These are phyloP conservation scores for Diaporthe nobilis DNA, from an alignment of 2,329 filamentous ascomycete species.

Conservation along the genomic window DNA sequence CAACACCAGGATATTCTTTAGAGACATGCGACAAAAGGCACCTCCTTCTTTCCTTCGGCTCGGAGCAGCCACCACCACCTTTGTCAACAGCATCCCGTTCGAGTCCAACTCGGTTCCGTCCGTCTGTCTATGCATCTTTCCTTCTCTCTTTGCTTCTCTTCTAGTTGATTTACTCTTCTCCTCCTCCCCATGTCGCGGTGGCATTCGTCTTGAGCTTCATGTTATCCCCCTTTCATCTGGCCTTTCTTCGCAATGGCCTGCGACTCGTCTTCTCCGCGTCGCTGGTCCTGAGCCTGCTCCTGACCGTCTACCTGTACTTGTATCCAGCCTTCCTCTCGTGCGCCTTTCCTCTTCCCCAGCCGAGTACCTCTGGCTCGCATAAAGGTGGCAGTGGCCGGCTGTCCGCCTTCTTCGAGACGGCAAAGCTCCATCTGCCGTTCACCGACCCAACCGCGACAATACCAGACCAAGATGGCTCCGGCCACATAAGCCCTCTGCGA, in stretches of 20 bases:
- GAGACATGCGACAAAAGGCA: background rate
- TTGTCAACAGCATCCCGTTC: constrained; percentile 1
- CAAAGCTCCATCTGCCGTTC: constrained; percentile 59
- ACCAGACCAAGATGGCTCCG: constrained; percentile 41
- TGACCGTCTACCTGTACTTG: constrained; percentile 84
- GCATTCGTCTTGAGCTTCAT: constrained; percentile 64
- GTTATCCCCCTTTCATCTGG: constrained; percentile 56
- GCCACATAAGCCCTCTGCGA: constrained; percentile 46
- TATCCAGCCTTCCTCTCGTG: constrained; percentile 88
- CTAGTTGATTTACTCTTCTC: background rate
- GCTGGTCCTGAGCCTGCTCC: constrained; percentile 71
- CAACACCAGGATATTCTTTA: background rate
- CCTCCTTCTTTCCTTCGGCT: constrained; percentile 1
- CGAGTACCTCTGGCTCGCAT: constrained; percentile 36
- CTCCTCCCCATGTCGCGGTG: constrained; percentile 33
- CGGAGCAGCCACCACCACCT: background rate
- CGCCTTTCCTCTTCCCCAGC: constrained; percentile 76
- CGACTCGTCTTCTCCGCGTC: constrained; percentile 75
- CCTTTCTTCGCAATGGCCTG: constrained; percentile 71
- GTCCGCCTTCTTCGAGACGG: constrained; percentile 56
- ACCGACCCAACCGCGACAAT: constrained; percentile 37
- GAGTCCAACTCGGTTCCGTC: background rate
- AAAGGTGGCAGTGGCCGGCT: constrained; percentile 23
- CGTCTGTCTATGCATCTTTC: too few relatives aligned
- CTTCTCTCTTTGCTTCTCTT: background rate